phyloP scores from a whole-genome alignment of 1,284 basidiomycete genomes.

The Trametes sp. region DNA sequence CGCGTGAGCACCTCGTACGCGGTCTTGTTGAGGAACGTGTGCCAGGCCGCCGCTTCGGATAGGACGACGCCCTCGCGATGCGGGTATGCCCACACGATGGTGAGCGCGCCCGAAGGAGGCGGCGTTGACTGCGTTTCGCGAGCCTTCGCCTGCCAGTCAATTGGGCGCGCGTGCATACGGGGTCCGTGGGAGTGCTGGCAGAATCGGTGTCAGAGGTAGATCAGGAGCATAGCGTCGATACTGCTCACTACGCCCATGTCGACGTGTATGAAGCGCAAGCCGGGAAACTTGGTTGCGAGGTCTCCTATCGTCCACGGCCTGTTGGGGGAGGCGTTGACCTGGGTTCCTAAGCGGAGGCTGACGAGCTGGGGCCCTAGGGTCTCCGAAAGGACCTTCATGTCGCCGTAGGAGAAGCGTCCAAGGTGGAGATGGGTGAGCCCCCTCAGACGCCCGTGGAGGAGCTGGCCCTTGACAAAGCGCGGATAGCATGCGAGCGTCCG shows the following conservation, averaged over 20 bases:
- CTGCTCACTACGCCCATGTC: constrained; percentile 14
- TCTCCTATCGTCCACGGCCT: background rate
- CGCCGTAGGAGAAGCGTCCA: background rate
- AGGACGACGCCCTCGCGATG: constrained; percentile 1
- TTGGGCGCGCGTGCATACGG: constrained; percentile 1
- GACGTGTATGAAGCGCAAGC: constrained; percentile 10
- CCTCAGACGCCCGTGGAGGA: background rate
- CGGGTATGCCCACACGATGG: constrained; percentile 1
- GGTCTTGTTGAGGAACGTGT: constrained; percentile 7
- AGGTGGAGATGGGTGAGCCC: constrained; percentile 13
- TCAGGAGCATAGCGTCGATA: too few relatives aligned
- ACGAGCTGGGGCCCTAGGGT: constrained; percentile 3
- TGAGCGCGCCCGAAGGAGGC: background rate
- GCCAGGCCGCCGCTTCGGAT: constrained; percentile 5
- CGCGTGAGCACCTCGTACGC: constrained; percentile 10
- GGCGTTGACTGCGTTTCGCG: background rate
- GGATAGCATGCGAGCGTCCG: background rate
- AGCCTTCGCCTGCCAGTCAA: background rate
- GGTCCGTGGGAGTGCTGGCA: background rate
- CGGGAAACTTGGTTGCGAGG: constrained; percentile 2
- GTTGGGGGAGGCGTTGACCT: background rate
- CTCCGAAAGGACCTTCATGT: background rate
- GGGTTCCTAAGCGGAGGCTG: constrained; percentile 8
- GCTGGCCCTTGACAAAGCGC: background rate
- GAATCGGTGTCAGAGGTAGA: too few relatives aligned